phyloP scores from a whole-genome alignment of 805 yeast genomes.

The Ogataea pini region DNA sequence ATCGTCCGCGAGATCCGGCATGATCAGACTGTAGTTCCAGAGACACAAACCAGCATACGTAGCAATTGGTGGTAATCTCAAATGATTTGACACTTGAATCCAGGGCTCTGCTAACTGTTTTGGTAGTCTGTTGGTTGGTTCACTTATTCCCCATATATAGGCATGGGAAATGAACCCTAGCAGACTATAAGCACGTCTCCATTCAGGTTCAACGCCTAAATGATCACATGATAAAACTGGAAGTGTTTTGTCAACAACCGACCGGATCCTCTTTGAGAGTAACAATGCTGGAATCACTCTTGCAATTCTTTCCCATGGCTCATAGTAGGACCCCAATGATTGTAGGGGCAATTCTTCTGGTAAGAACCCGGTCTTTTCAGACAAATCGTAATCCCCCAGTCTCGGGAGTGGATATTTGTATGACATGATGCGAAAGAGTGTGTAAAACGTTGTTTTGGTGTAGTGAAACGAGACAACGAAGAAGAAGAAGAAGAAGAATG shows the following conservation, averaged over 20 bases:
- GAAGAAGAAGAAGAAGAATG: background rate
- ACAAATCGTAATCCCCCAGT: slow-evolving; percentile 68
- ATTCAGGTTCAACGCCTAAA: slow-evolving; percentile 48
- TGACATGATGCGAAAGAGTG: slow-evolving; percentile 27
- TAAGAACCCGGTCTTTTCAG: slow-evolving; percentile 72
- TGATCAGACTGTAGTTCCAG: slow-evolving; percentile 78
- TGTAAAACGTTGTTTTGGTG: too few species aligned
- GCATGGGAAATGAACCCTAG: slow-evolving; percentile 84
- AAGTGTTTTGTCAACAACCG: slow-evolving; percentile 56
- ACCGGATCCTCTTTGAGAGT: slow-evolving; percentile 61
- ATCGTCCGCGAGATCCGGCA: slow-evolving; percentile 40
- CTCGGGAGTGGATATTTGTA: slow-evolving; percentile 43
- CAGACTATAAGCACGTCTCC: slow-evolving; percentile 78
- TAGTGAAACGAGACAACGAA: background rate
- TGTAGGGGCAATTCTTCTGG: slow-evolving; percentile 68
- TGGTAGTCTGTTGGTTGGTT: slow-evolving; percentile 66
- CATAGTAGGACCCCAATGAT: slow-evolving; percentile 57
- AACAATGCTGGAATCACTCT: slow-evolving; percentile 71
- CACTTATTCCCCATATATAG: slow-evolving; percentile 80
- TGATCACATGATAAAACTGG: slow-evolving; percentile 55
- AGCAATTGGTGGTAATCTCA: slow-evolving; percentile 82
- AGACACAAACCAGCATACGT: slow-evolving; percentile 85
- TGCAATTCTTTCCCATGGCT: slow-evolving; percentile 77
- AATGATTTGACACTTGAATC: slow-evolving; percentile 51
- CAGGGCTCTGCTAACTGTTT: slow-evolving; percentile 70